Evolutionary conservation across 2,329 filamentous ascomycete species (phyloP).

Genomic region (Aspergillus quadrilineatus): DNA sequence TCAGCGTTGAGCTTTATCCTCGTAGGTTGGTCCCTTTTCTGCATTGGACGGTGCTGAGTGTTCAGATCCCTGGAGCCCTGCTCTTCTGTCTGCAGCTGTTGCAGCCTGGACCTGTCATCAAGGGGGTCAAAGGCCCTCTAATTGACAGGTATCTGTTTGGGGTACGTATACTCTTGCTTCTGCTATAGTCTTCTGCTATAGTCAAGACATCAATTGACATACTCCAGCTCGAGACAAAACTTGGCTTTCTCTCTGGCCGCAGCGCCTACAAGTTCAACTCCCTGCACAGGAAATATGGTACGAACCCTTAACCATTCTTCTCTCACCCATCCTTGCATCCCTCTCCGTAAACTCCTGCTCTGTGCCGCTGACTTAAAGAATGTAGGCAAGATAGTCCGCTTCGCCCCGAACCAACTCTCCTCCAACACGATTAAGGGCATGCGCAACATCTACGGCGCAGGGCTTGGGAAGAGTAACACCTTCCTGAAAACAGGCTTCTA

Average conservation of each 20-base stretch:
- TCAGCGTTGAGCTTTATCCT: conserved; percentile 12
- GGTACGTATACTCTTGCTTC: conserved; percentile 11
- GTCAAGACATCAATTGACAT: background rate
- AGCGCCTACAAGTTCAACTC: conserved; percentile 23
- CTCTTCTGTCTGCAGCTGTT: conserved; percentile 18
- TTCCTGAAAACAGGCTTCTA: conserved; percentile 28
- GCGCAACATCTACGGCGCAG: conserved; percentile 25
- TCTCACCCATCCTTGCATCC: background rate
- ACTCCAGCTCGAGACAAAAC: conserved; percentile 22
- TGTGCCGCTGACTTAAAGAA: background rate
- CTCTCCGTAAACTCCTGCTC: background rate
- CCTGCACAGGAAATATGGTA: conserved; percentile 23
- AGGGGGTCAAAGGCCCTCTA: conserved; percentile 18
- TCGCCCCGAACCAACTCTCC: conserved; percentile 26
- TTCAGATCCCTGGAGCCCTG: conserved; percentile 13
- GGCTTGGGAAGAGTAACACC: conserved; percentile 17
- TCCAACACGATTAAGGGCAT: conserved; percentile 27
- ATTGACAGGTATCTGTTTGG: conserved; percentile 21
- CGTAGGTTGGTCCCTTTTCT: conserved; percentile 2
- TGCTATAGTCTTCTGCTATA: too few relatives aligned
- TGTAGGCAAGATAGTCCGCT: conserved; percentile 22
- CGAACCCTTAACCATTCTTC: background rate
- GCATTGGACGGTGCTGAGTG: background rate
- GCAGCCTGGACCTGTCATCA: conserved; percentile 21
- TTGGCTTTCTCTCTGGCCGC: conserved; percentile 20